Evolutionary conservation across 768 basidiomycete genomes (phyloP).

Genomic region (Mycena pura): DNA sequence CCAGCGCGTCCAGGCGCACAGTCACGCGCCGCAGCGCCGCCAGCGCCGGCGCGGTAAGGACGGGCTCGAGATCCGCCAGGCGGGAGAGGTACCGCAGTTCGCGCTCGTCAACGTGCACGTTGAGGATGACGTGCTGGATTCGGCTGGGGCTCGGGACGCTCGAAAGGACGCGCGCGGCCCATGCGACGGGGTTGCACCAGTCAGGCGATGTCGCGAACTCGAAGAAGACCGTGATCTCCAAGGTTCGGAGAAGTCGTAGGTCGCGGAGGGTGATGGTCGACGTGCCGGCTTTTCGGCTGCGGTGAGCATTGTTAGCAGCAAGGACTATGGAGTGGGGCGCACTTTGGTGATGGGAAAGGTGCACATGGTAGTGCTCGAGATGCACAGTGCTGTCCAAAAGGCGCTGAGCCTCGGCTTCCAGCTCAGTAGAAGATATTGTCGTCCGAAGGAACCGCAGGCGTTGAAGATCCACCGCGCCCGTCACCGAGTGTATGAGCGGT

Average conservation of each 20-base stretch:
- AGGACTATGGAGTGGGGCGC: neutral
- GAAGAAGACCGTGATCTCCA: constrained; percentile 9
- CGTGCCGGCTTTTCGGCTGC: neutral
- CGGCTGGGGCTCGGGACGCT: neutral
- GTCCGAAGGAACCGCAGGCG: neutral
- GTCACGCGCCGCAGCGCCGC: neutral
- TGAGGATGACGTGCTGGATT: constrained; percentile 8
- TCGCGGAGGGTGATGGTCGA: neutral
- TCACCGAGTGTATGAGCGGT: constrained; percentile 5
- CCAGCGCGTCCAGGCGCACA: constrained; percentile 2
- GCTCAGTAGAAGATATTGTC: neutral
- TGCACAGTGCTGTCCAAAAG: neutral
- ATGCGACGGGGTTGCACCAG: constrained; percentile 6
- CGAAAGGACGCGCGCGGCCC: constrained; percentile 3
- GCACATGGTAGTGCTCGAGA: neutral
- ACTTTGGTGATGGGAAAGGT: constrained; percentile 14
- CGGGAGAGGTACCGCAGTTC: constrained; percentile 6
- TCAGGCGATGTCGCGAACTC: neutral
- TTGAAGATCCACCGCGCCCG: neutral
- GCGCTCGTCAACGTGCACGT: constrained; percentile 9
- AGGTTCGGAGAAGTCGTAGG: constrained; percentile 5
- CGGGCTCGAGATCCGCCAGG: neutral
- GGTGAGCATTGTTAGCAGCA: neutral
- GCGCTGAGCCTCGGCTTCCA: constrained; percentile 4
- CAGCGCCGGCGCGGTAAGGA: constrained; percentile 5